Evolutionary conservation across 352 stramenopile genomes (phyloP).

Genomic region (Saprolegnia parasitica): DNA sequence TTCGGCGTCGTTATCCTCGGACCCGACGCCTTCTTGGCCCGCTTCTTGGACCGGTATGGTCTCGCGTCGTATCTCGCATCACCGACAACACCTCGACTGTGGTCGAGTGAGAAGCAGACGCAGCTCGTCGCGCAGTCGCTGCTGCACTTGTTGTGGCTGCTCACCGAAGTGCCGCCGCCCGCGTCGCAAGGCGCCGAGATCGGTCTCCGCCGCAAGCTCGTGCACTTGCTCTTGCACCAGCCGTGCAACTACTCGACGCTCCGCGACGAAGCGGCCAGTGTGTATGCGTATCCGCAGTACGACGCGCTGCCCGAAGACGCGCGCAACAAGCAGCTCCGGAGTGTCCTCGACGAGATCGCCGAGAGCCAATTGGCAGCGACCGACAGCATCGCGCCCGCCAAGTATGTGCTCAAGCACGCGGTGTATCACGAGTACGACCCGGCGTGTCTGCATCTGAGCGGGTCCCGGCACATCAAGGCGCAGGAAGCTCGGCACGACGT

Average conservation of each 20-base stretch:
- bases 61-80: conserved; percentile 62
- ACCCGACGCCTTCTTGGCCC: conserved; percentile 67
- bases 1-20: conserved; percentile 53
- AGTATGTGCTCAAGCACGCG: conserved; percentile 75
- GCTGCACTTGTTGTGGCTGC: conserved; percentile 79
- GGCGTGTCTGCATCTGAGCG: conserved; percentile 70
- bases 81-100: not conserved
- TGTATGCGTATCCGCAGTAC: conserved; percentile 28
- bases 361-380: conserved; percentile 41
- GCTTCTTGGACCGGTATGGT: conserved; percentile 80
- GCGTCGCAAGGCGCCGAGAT: conserved; percentile 49
- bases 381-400: conserved; percentile 68
- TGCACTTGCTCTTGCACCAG: conserved; percentile 76
- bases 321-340: conserved; percentile 8
- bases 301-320: conserved; percentile 11
- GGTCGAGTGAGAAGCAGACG: conserved; percentile 52
- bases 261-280: conserved; percentile 70
- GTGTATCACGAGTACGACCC: conserved; percentile 78
- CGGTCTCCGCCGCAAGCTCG: conserved; percentile 77
- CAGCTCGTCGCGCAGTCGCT: conserved; percentile 71
- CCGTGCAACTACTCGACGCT: conserved; percentile 65
- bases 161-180: conserved; percentile 76
- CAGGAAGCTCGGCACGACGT: conserved; percentile 74
- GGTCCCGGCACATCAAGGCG: conserved; percentile 69
- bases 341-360: conserved; percentile 64